Evolutionary conservation across 495 filamentous ascomycete species (phyloP).

Genomic region (Pyronema domesticum): DNA sequence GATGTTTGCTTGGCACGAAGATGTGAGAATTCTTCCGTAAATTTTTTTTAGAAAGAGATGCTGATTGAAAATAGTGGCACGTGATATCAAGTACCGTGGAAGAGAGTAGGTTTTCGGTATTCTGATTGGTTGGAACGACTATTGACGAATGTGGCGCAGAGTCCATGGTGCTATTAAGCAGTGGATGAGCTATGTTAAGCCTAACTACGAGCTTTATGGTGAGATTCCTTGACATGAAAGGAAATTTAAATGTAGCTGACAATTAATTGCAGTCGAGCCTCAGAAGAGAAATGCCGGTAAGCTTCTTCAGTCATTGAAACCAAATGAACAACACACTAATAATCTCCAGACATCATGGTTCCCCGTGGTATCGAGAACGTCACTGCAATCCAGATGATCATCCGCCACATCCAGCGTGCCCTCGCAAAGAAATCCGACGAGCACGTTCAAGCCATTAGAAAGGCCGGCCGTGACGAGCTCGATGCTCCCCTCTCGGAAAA

Average conservation of each 20-base stretch:
- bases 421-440: slow-evolving; percentile 67
- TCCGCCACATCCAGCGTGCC: slow-evolving; percentile 69
- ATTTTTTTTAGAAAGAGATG: neutral
- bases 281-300: slow-evolving; percentile 62
- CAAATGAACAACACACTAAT: neutral
- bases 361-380: slow-evolving; percentile 84
- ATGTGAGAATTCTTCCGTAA: slow-evolving; percentile 39
- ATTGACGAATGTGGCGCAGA: slow-evolving; percentile 3
- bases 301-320: slow-evolving; percentile 9
- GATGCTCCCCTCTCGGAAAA: slow-evolving; percentile 55
- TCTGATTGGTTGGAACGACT: neutral
- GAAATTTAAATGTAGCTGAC: too few relatives aligned
- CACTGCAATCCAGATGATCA: slow-evolving; percentile 85
- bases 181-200: slow-evolving; percentile 92
- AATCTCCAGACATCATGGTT: slow-evolving; percentile 63
- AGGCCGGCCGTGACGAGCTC: slow-evolving; percentile 48
- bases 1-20: slow-evolving; percentile 84
- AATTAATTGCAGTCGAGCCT: slow-evolving; percentile 40
- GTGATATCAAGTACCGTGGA: slow-evolving; percentile 23
- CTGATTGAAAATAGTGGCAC: slow-evolving; percentile 15
- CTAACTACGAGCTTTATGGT: slow-evolving; percentile 70
- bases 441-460: slow-evolving; percentile 58
- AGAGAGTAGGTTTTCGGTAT: slow-evolving; percentile 16
- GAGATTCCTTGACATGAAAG: too few relatives aligned
- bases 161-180: slow-evolving; percentile 94